Conservation (phyloP, 441 rosid genomes). For the Theobroma grandiflorum region DNA sequence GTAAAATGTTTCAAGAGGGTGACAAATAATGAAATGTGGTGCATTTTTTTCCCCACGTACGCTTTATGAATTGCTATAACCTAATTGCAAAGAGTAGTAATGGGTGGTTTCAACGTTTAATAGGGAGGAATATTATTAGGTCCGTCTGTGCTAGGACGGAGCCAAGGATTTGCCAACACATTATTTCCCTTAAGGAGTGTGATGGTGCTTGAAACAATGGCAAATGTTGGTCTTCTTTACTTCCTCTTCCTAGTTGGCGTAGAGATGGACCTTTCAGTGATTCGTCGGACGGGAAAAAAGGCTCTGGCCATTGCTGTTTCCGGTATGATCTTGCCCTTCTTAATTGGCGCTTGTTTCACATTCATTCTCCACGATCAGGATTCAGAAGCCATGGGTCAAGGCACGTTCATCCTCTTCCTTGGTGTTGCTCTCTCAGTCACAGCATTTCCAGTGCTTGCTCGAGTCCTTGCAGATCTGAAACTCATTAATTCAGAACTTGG, state of each 20-base stretch:
- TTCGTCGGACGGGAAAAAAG: constrained; percentile 68
- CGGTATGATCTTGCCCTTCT: constrained; percentile 90
- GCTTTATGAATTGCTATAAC: neutral
- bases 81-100: neutral
- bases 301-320: constrained; percentile 68
- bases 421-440: constrained; percentile 96
- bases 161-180: constrained; percentile 39
- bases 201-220: constrained; percentile 98
- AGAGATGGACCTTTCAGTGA: constrained; percentile 87
- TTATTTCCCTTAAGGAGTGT: constrained; percentile 89
- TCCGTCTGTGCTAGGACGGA: constrained; percentile 80
- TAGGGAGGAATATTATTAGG: constrained; percentile 93
- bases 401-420: constrained; percentile 76
- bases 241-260: constrained; percentile 93
- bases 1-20: neutral
- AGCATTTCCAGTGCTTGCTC: constrained; percentile 92
- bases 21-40: neutral
- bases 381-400: constrained; percentile 34
- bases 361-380: constrained; percentile 43
- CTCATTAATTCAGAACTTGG: constrained; percentile 90
- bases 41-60: neutral
- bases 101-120: neutral
- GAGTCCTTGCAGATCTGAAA: constrained; percentile 92
- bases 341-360: constrained; percentile 62
- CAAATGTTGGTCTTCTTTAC: constrained; percentile 90